phyloP scores from a whole-genome alignment of 441 rosid species.

The Geranium incanum region DNA sequence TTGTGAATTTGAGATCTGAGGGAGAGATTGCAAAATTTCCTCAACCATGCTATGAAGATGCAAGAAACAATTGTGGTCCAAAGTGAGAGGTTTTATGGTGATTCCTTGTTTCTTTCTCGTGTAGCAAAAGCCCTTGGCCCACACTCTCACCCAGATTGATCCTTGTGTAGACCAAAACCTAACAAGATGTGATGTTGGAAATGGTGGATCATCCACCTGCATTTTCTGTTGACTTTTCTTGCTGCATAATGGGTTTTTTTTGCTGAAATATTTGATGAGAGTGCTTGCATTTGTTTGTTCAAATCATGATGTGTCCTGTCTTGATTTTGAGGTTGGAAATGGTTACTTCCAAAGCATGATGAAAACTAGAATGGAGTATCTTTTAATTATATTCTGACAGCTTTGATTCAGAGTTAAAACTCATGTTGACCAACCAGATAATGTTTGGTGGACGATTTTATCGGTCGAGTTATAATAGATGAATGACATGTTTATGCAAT shows the following conservation, averaged over 20 bases:
- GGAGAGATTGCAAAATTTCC: not conserved
- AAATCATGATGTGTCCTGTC: not conserved
- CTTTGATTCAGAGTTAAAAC: too few relatives aligned
- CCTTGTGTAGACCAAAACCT: constrained; percentile 4
- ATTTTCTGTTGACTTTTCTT: constrained; percentile 1
- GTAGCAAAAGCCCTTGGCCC: constrained; percentile 1
- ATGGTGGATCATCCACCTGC: not conserved
- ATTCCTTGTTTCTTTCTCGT: not conserved
- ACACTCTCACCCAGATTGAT: not conserved
- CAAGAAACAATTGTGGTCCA: not conserved
- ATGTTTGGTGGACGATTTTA: too few relatives aligned
- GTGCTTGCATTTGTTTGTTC: not conserved
- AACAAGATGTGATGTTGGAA: not conserved
- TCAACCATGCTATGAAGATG: not conserved
- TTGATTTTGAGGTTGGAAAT: not conserved
- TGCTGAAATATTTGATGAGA: not conserved
- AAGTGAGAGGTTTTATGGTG: not conserved
- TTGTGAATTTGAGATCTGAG: not conserved
- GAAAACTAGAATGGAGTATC: too few relatives aligned
- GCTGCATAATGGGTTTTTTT: not conserved
- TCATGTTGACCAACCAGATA: too few relatives aligned
- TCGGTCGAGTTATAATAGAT: too few relatives aligned
- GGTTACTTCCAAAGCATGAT: too few relatives aligned
- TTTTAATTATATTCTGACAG: too few relatives aligned
- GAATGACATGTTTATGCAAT: too few relatives aligned